A percentile compares a stretch with the other conserved stretches of the same genome.
Conservation (phyloP, 176 grass and related monocot species). For the Sorghum bicolor region DNA sequence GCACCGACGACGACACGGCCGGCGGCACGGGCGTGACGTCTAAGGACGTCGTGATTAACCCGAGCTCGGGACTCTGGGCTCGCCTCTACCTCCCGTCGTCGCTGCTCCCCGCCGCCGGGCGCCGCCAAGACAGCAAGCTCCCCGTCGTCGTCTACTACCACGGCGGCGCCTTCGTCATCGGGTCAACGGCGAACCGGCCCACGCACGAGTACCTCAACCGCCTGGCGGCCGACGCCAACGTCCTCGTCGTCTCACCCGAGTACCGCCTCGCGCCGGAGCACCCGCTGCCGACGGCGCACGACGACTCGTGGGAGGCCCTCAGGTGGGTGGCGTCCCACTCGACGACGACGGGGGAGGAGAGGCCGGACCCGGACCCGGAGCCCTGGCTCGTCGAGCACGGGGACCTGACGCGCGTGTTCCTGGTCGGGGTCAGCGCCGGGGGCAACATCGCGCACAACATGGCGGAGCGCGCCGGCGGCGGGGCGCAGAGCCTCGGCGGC, state of each 20-base stretch:
- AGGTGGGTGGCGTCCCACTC: slow-evolving; percentile 66
- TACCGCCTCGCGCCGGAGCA: slow-evolving; percentile 86
- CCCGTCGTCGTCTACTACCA: slow-evolving; percentile 62
- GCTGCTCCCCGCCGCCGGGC: not conserved
- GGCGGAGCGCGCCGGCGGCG: slow-evolving; percentile 40
- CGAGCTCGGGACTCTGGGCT: slow-evolving; percentile 45
- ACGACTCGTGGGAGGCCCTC: slow-evolving; percentile 52
- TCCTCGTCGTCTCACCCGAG: slow-evolving; percentile 57
- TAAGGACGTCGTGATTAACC: slow-evolving; percentile 37
- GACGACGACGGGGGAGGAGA: not conserved
- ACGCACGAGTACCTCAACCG: slow-evolving; percentile 47
- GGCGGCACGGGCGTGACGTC: slow-evolving; percentile 24
- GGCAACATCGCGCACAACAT: slow-evolving; percentile 72
- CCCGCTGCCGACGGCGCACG: slow-evolving; percentile 66
- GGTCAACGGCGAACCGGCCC: slow-evolving; percentile 55
- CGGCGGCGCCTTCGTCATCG: slow-evolving; percentile 61
- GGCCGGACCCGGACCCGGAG: not conserved
- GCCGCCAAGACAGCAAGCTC: slow-evolving; percentile 32
- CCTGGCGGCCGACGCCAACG: slow-evolving; percentile 36
- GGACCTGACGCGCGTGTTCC: slow-evolving; percentile 38
- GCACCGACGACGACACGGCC: not conserved
- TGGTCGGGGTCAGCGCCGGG: slow-evolving; percentile 50
- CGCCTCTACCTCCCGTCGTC: slow-evolving; percentile 60
- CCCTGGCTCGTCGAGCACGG: slow-evolving; percentile 31
- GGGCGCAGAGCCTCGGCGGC: not conserved